Base-by-base conservation (phyloP, 2,329 filamentous ascomycete species). In the Fusarium incarnatum region DNA sequence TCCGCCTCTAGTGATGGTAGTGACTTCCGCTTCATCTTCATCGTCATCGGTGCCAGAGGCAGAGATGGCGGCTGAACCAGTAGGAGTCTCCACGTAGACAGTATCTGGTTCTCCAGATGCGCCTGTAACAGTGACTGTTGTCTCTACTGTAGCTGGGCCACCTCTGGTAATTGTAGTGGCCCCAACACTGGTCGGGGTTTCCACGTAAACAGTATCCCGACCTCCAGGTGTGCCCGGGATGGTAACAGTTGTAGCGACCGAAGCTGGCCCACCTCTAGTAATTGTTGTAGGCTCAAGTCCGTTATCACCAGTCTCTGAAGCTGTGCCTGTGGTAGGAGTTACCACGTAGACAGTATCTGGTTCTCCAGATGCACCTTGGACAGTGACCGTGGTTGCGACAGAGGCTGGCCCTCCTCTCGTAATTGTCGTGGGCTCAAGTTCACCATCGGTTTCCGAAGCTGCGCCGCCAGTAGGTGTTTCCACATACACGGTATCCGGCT, bases 381-480 rank as follows among this genome's bases (percentile, higher is more conserved):
- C 8, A 6, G 52, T 58, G 1, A 64, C n/a, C 0, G 60, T 65
- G 3, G 60, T 65, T 3, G 20, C 9, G 0, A 52, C 23, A 3
- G 65, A 56, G 1, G 16, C 49, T 15, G 66, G 30, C 0, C 66
- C 66, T 1, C 60, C 66, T 8, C 59, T 60, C 0, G 46, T 32
- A 2, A 70, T 54, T 2, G 67, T 70, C 18, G 56, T 40, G 2
- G 47, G 28, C 12, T 58, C 32, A 20, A 8, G 2, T 8, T 3
- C n/a, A 2, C 5, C 9, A 9, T 30, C 28, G 12, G 28, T 30
- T 30, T 30, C 28, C 28, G 12, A 30, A 30, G 28, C 28, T 30
- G 28, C 28, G 28, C 28, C 12, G 3, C 28, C 12, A 2, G 47
- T 60, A 6, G 60, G 47, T 3, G 30, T 60, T 22, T 65, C 37